Evolutionary conservation across 2,329 filamentous ascomycete genomes (phyloP).

Genomic region (Cytospora piceicola): DNA sequence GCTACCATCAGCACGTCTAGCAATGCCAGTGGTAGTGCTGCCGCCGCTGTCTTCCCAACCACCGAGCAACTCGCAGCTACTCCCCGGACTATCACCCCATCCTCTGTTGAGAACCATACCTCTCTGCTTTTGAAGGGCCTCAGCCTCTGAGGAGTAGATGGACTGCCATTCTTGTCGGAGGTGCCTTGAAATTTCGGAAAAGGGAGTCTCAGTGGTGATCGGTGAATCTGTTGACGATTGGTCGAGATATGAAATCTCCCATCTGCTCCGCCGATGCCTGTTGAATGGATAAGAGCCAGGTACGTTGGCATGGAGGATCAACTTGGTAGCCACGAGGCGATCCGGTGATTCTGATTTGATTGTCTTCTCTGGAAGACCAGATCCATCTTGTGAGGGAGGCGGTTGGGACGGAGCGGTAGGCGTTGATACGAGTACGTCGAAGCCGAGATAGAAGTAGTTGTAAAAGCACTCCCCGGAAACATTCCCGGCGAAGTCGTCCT

Average conservation of each 20-base stretch:
- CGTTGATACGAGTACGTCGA: constrained; percentile 88
- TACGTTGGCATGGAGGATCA: constrained; percentile 93
- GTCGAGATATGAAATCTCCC: constrained; percentile 70
- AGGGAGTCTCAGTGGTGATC: constrained; percentile 77
- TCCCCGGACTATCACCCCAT: constrained; percentile 89
- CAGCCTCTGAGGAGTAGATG: constrained; percentile 61
- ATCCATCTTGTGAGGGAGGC: constrained; percentile 55
- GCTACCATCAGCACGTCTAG: constrained; percentile 57
- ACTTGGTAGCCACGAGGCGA: constrained; percentile 81
- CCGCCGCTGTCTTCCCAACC: constrained; percentile 78
- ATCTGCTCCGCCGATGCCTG: constrained; percentile 84
- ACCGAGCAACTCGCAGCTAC: constrained; percentile 82
- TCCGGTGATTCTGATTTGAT: constrained; percentile 55
- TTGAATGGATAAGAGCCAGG: constrained; percentile 98
- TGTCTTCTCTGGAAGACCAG: constrained; percentile 37
- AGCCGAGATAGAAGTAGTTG: constrained; percentile 95
- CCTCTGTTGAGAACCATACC: constrained; percentile 91
- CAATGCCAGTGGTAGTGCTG: constrained; percentile 50
- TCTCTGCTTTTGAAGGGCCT: constrained; percentile 57
- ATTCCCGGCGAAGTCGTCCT: constrained; percentile 58
- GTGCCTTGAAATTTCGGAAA: constrained; percentile 70
- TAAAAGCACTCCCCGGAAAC: constrained; percentile 82
- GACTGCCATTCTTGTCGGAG: constrained; percentile 73
- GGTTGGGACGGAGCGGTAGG: constrained; percentile 67
- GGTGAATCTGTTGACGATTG: constrained; percentile 49